Evolutionary conservation across 805 yeast species (phyloP).

Genomic region (Kurtzmaniella fragi): DNA sequence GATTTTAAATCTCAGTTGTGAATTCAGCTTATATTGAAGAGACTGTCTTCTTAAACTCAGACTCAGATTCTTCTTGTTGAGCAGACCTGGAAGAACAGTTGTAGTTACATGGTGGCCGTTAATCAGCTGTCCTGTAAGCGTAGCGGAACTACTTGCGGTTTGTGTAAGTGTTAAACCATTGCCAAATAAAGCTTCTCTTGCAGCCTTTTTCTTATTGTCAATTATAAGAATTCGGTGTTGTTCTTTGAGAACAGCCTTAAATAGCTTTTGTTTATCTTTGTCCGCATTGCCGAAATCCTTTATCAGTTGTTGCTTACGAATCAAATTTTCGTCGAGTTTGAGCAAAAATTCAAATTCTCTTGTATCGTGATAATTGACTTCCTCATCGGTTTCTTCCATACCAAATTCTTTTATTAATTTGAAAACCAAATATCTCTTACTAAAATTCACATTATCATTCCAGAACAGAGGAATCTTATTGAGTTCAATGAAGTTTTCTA

Average conservation of each 20-base stretch:
- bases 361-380: constrained; percentile 25
- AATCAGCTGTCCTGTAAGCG: constrained; percentile 1
- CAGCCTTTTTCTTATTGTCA: constrained; percentile 29
- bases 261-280: constrained; percentile 21
- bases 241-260: constrained; percentile 24
- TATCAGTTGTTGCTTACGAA: constrained; percentile 24
- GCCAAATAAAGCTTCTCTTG: constrained; percentile 8
- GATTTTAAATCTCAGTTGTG: constrained; percentile 42
- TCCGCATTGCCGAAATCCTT: constrained; percentile 30
- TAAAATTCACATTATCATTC: constrained; percentile 71
- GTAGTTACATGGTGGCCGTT: neutral
- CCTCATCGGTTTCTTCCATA: constrained; percentile 28
- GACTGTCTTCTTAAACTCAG: constrained; percentile 33
- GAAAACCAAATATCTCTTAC: constrained; percentile 49
- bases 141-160: neutral
- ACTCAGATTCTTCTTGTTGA: constrained; percentile 25
- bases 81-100: constrained; percentile 4
- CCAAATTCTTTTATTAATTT: constrained; percentile 35
- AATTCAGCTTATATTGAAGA: constrained; percentile 31
- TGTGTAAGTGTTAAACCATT: neutral
- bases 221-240: constrained; percentile 26
- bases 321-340: constrained; percentile 35
- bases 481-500: constrained; percentile 68
- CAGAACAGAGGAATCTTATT: constrained; percentile 69
- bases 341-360: constrained; percentile 50